Evolutionary conservation across 2,329 filamentous ascomycete species (phyloP).

Genomic region (Monosporascus ibericus): DNA sequence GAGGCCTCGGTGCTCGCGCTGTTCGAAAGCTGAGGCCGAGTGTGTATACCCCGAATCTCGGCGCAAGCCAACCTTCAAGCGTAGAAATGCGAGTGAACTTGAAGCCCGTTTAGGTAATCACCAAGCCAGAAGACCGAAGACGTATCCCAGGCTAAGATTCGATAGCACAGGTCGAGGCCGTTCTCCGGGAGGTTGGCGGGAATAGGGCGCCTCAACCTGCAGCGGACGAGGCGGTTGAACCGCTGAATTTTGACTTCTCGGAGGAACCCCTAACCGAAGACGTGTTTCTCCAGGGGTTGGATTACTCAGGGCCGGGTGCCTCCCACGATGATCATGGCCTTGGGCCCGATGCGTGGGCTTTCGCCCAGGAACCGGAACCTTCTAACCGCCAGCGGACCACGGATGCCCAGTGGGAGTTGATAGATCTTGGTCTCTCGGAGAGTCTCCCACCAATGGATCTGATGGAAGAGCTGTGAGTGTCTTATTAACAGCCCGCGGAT

Average conservation of each 20-base stretch:
- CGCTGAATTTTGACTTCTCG: conserved; percentile 15
- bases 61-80: conserved; percentile 81
- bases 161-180: conserved; percentile 73
- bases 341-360: conserved; percentile 11
- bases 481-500: neutral
- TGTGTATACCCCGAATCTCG: conserved; percentile 87
- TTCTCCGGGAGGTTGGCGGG: conserved; percentile 60
- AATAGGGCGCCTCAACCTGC: conserved; percentile 23
- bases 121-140: conserved; percentile 1
- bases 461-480: conserved; percentile 71
- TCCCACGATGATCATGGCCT: conserved; percentile 1
- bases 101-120: conserved; percentile 75
- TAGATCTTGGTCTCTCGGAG: conserved; percentile 69
- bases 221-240: conserved; percentile 16
- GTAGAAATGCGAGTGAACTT: conserved; percentile 83
- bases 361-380: conserved; percentile 6
- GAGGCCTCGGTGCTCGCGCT: conserved; percentile 75
- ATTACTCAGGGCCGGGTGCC: conserved; percentile 13
- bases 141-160: conserved; percentile 13
- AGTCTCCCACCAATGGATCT: conserved; percentile 71
- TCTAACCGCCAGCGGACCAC: neutral
- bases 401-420: conserved; percentile 46
- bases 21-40: conserved; percentile 64
- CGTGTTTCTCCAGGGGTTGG: conserved; percentile 20
- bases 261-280: conserved; percentile 16